phyloP scores from a whole-genome alignment of 208 protist genomes.

The Acanthamoeba sp. region DNA sequence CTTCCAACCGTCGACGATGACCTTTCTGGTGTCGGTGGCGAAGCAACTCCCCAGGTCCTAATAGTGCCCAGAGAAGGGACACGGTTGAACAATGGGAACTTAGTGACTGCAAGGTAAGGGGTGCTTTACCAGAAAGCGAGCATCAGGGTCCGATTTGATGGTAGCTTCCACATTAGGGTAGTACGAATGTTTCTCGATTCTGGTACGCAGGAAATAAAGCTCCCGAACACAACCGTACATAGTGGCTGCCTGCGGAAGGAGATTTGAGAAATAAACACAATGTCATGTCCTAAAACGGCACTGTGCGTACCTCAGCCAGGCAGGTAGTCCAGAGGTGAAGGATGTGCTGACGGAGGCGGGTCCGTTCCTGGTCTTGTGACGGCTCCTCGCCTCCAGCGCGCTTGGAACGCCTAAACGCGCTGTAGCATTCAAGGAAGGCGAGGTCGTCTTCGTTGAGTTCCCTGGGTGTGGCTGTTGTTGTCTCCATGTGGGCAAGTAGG shows the following conservation, averaged over 20 bases:
- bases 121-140: constrained; percentile 10
- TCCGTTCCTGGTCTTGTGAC: background rate
- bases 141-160: background rate
- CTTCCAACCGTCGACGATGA: background rate
- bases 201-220: background rate
- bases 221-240: constrained; percentile 20
- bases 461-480: no score
- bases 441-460: no score
- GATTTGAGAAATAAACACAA: no score
- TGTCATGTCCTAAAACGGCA: background rate
- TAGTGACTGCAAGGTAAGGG: background rate
- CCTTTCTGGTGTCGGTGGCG: constrained; percentile 31
- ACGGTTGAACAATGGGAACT: background rate
- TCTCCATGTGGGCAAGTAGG: no score
- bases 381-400: no score
- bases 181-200: background rate
- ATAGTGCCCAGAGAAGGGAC: no score
- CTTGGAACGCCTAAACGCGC: no score
- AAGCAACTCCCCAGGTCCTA: constrained; percentile 41
- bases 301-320: background rate
- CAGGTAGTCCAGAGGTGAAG: background rate
- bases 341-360: background rate
- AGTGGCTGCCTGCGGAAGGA: background rate
- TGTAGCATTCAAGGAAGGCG: no score
- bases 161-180: background rate